Conservation (phyloP, 2,329 filamentous ascomycete genomes). For the Botrytis pseudocinerea region DNA sequence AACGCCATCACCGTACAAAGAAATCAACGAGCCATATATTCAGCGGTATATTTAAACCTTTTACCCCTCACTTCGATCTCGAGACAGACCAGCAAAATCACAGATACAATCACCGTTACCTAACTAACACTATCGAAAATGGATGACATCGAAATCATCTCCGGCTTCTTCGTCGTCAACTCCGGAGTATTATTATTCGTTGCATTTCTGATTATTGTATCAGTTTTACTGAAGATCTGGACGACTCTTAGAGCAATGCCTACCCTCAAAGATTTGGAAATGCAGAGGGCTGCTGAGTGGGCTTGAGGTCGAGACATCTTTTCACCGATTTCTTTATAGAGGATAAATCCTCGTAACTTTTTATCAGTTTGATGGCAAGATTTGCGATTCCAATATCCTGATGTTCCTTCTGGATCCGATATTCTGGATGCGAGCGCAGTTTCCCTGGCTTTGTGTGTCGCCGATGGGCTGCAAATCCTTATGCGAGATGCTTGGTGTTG, state of each 20-base stretch:
- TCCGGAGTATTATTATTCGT: conserved; percentile 11
- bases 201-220: conserved; percentile 18
- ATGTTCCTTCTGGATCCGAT: neutral
- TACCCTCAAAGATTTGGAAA: conserved; percentile 9
- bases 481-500: neutral
- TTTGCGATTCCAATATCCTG: neutral
- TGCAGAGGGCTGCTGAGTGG: conserved; percentile 2
- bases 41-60: neutral
- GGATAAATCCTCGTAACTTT: neutral
- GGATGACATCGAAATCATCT: conserved; percentile 20
- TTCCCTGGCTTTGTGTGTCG: neutral
- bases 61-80: neutral
- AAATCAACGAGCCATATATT: neutral
- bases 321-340: neutral
- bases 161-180: conserved; percentile 19
- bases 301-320: neutral
- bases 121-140: neutral
- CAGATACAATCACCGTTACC: neutral
- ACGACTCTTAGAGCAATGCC: conserved; percentile 11
- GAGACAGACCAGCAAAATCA: neutral
- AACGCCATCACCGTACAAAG: neutral
- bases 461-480: neutral
- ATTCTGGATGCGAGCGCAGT: neutral
- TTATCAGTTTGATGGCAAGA: neutral
- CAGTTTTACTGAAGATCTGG: conserved; percentile 16